Conservation (phyloP, 208 protist genomes). For the Crithidia mellificae region DNA sequence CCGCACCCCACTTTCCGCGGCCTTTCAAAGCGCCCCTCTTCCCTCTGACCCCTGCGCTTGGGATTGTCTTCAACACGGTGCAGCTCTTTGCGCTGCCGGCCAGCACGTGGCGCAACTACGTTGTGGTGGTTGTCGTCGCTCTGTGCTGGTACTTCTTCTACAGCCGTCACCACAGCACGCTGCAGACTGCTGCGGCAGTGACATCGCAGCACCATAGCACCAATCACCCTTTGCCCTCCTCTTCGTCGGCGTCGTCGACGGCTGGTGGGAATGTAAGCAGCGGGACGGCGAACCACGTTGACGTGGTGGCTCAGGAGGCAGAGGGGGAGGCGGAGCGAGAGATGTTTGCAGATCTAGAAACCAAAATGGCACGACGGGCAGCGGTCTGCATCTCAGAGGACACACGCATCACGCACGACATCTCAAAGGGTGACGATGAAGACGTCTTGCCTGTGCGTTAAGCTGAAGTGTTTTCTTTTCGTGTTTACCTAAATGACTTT, state of each 20-base stretch:
- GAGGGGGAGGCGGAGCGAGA: background rate
- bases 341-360: background rate
- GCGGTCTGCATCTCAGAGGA: background rate
- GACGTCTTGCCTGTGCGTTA: background rate
- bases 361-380: background rate
- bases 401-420: background rate
- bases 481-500: too few relatives aligned
- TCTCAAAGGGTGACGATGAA: background rate
- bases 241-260: background rate
- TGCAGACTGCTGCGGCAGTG: conserved; percentile 2
- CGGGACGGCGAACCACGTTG: too few relatives aligned
- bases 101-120: conserved; percentile 29
- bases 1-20: conserved; percentile 7
- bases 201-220: too few relatives aligned
- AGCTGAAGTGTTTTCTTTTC: too few relatives aligned
- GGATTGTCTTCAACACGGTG: conserved; percentile 21
- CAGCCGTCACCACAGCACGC: conserved; percentile 15
- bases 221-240: too few relatives aligned
- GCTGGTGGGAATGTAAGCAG: too few relatives aligned
- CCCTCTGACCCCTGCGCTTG: background rate
- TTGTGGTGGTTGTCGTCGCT: conserved; percentile 7
- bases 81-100: conserved; percentile 17
- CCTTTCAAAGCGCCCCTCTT: conserved; percentile 15
- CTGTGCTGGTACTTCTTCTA: conserved; percentile 28
- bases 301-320: background rate